Base-by-base conservation (phyloP, 2,329 filamentous ascomycete species). In the Ilyonectria robusta region DNA sequence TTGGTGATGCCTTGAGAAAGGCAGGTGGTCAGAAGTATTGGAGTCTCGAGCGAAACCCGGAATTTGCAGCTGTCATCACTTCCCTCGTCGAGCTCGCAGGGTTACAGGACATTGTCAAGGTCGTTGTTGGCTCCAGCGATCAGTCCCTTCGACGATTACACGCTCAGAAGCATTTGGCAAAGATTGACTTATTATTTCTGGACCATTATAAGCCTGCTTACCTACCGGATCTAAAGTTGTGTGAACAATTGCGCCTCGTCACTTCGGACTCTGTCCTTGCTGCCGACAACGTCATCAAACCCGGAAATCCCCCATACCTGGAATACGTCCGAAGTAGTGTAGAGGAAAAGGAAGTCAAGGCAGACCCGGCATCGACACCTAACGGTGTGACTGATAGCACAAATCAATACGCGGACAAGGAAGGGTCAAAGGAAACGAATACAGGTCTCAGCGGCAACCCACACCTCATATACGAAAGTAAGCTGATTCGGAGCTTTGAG, bases 141-240 rank as follows among this genome's bases (percentile, higher is more conserved):
- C 83, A 85, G 17, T 91, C 89, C 0, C 84, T 95, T 47, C 84
- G 85, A 56, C 85, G 88, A 6, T 82, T 95, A 2, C 84, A 89
- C 67, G 75, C 81, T 1, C 78, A 83, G 3, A 88, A 88, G 0
- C 74, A 77, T 4, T 77, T 94, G n/a, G 79, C 83, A 23, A 84
- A 86, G 46, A 88, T 94, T 65, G 92, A 94, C 72, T 80, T 95
- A 47, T 83, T 94, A 78, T 95, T 96, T 78, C 81, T 96, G 35
- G 94, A 96, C 74, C 93, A 96, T 78, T 91, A 92, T 80, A 95
- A 95, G 79, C 91, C 92, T 1, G 87, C 90, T 0, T 96, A 95
- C 77, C 88, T 87, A 0, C 85, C 88, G 0, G 94, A 96, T 73
- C 80, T 95, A 67, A 94, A 94, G 80, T 85, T 94, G 0, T 93